A percentile compares a stretch with the other conserved stretches of the same genome.
These are phyloP conservation scores for Thielaviopsis euricoi DNA, from an alignment of 2,329 filamentous ascomycete genomes.

Conservation along the genomic window DNA sequence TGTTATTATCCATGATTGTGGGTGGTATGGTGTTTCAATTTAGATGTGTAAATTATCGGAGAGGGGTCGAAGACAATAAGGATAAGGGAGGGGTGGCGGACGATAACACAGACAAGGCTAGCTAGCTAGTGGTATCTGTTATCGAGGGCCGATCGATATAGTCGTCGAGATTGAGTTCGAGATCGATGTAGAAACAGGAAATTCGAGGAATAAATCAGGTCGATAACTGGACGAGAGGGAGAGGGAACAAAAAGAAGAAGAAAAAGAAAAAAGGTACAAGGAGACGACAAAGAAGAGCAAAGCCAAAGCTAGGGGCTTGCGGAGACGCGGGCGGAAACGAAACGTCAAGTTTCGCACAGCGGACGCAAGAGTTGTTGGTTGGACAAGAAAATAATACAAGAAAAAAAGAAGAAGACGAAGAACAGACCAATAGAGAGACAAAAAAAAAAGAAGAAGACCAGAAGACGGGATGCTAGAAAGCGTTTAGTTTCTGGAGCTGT, in stretches of 20 bases:
- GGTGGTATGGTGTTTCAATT: not conserved
- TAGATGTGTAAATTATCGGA: not conserved
- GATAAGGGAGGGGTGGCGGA: not conserved
- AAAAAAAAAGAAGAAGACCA: not conserved
- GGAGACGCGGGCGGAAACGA: not conserved
- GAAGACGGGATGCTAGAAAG: too few relatives aligned
- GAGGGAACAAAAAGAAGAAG: not conserved
- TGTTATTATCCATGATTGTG: conserved; percentile 39
- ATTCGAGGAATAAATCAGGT: not conserved
- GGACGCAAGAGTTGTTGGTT: not conserved
- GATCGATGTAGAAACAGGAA: not conserved
- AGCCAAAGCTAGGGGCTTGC: not conserved
- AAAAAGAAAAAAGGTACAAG: conserved; percentile 1
- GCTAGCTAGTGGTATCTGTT: too few relatives aligned
- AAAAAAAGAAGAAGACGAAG: not conserved
- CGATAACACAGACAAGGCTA: not conserved
- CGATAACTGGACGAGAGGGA: not conserved
- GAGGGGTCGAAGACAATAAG: conserved; percentile 1
- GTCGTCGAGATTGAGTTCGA: not conserved
- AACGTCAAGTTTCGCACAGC: not conserved
- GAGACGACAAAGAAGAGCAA: not conserved
- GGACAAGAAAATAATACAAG: not conserved
- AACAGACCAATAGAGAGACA: not conserved
- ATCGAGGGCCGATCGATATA: not conserved
- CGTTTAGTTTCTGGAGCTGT: too few relatives aligned